Evolutionary conservation across 768 basidiomycete species (phyloP).

Genomic region (Podaxis sp.): DNA sequence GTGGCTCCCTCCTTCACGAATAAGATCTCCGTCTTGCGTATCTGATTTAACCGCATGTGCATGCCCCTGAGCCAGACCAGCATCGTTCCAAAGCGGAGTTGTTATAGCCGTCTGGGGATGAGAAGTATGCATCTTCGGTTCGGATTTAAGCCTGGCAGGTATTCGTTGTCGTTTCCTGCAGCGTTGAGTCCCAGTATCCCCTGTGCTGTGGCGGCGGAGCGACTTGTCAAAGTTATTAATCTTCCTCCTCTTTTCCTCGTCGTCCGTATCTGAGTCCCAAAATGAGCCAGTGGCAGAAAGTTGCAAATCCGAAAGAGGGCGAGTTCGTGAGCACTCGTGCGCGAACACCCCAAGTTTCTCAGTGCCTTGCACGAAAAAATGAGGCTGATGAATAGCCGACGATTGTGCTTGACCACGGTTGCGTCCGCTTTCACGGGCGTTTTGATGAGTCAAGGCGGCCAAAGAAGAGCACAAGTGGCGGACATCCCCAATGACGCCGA

Average conservation of each 20-base stretch:
- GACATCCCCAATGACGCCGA: neutral
- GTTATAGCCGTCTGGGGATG: neutral
- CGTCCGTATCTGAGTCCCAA: neutral
- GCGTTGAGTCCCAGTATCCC: neutral
- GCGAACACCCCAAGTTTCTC: neutral
- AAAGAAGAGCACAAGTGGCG: neutral
- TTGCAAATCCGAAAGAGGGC: neutral
- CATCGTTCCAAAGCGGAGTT: neutral
- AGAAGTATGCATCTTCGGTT: neutral
- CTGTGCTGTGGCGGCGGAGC: neutral
- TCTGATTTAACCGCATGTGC: neutral
- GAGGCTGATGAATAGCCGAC: neutral
- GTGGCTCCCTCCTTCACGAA: neutral
- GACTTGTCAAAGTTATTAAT: neutral
- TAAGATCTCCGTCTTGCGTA: neutral
- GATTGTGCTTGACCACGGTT: neutral
- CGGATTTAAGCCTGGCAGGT: neutral
- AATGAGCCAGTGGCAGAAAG: neutral
- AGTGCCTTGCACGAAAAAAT: neutral
- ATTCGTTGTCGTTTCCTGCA: neutral
- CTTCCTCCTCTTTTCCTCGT: neutral
- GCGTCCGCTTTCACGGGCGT: neutral
- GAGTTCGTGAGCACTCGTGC: neutral
- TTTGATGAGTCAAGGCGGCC: neutral
- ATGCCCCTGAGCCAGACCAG: neutral